Evolutionary conservation across 108 stramenopile species (phyloP).

Genomic region (Pseudonitzschia delicatissima): DNA sequence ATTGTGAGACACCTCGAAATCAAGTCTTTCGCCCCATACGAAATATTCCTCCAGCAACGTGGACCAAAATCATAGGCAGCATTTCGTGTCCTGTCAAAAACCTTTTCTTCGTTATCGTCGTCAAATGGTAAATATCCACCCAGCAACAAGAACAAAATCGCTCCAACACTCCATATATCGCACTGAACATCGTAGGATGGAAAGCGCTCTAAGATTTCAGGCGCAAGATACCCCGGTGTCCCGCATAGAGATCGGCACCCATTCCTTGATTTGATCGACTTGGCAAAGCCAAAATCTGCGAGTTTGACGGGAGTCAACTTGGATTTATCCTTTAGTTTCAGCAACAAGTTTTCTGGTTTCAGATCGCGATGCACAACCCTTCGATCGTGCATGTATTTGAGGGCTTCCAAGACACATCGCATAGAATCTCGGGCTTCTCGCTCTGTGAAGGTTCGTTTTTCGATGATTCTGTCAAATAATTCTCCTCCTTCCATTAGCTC

Average conservation of each 20-base stretch:
- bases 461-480: conserved; percentile 91
- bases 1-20: conserved; percentile 42
- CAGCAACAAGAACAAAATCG: conserved; percentile 93
- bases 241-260: conserved; percentile 93
- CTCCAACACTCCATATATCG: conserved; percentile 97
- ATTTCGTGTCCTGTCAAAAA: conserved; percentile 53
- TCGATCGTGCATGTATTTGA: conserved; percentile 82
- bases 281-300: conserved; percentile 98
- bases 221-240: conserved; percentile 96
- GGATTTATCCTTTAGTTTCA: conserved; percentile 20
- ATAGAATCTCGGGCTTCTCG: conserved; percentile 59
- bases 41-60: conserved; percentile 67
- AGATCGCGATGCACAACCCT: conserved; percentile 74
- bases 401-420: conserved; percentile 58
- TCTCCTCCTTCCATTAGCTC: conserved; percentile 89
- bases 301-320: conserved; percentile 77
- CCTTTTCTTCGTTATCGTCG: conserved; percentile 60
- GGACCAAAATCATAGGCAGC: conserved; percentile 54
- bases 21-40: conserved; percentile 70
- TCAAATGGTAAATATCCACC: conserved; percentile 90
- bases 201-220: conserved; percentile 90
- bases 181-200: conserved; percentile 88
- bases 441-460: conserved; percentile 75
- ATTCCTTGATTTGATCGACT: conserved; percentile 45
- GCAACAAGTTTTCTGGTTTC: conserved; percentile 66